These are phyloP conservation scores for Olyra latifolia DNA, from an alignment of 176 grass and related monocot genomes.

Conservation along the genomic window DNA sequence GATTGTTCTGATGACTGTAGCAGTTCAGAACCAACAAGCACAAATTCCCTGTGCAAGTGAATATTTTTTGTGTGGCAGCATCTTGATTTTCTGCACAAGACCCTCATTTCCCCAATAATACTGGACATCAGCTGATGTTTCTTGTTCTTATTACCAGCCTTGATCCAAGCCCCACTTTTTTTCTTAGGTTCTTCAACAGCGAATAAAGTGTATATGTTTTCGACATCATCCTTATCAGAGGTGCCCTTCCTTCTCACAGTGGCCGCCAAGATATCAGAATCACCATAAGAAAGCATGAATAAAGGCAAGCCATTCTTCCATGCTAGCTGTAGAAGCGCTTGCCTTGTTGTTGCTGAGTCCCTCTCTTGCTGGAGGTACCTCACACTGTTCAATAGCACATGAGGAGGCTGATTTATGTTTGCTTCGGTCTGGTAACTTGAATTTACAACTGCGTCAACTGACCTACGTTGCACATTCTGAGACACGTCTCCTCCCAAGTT, in stretches of 20 bases:
- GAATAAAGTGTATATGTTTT: conserved; percentile 72
- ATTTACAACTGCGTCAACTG: conserved; percentile 49
- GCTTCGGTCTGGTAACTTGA: conserved; percentile 32
- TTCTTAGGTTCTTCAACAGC: conserved; percentile 68
- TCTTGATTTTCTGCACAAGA: conserved; percentile 47
- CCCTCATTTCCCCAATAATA: conserved; percentile 64
- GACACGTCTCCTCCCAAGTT: conserved; percentile 31
- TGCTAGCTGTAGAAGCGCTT: conserved; percentile 82
- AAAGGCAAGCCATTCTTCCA: conserved; percentile 85
- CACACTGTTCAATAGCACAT: conserved; percentile 33
- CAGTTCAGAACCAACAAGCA: conserved; percentile 70
- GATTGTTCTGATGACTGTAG: conserved; percentile 44
- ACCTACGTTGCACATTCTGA: conserved; percentile 45
- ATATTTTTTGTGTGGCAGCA: conserved; percentile 38
- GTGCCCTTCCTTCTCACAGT: conserved; percentile 54
- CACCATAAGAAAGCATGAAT: conserved; percentile 83
- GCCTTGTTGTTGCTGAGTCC: conserved; percentile 49
- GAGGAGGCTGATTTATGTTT: conserved; percentile 32
- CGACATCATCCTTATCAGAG: conserved; percentile 49
- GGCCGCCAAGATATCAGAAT: conserved; percentile 78
- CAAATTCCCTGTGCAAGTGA: conserved; percentile 64
- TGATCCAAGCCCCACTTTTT: conserved; percentile 64
- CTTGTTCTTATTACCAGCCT: conserved; percentile 62
- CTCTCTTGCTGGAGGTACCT: conserved; percentile 50
- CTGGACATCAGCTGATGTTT: conserved; percentile 71